Conservation (phyloP, 306 rosid species). For the Cicer arietinum region DNA sequence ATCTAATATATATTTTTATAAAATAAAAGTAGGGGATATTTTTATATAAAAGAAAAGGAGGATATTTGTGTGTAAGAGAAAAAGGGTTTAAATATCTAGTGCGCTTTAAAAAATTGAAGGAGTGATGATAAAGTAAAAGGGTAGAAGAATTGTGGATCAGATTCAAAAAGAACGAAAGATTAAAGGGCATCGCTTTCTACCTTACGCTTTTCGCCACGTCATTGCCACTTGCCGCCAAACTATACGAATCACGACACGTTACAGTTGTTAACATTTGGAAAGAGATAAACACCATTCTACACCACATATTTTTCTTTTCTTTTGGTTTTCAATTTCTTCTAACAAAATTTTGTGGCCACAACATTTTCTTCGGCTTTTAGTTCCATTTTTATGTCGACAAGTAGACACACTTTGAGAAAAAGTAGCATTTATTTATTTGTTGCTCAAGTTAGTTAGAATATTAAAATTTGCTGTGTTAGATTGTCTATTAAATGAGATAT, state of each 20-base stretch:
- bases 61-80: slow-evolving; percentile 42
- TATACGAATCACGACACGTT: slow-evolving; percentile 35
- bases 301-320: slow-evolving; percentile 45
- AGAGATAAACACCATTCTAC: slow-evolving; percentile 31
- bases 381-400: neutral
- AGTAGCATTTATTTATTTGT: too few species aligned
- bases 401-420: too few species aligned
- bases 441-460: too few species aligned
- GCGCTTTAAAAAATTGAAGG: slow-evolving; percentile 9
- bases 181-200: slow-evolving; percentile 24
- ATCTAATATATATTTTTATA: neutral
- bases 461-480: too few species aligned
- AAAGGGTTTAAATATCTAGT: slow-evolving; percentile 50
- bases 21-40: slow-evolving; percentile 36
- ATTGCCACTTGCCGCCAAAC: slow-evolving; percentile 52
- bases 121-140: neutral
- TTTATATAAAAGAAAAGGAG: slow-evolving; percentile 22
- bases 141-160: slow-evolving; percentile 47
- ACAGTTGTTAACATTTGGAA: neutral
- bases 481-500: too few species aligned
- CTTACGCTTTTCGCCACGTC: slow-evolving; percentile 60
- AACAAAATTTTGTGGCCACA: slow-evolving; percentile 42
- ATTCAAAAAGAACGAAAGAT: slow-evolving; percentile 8
- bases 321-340: neutral
- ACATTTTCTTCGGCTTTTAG: neutral